phyloP scores from a whole-genome alignment of 768 basidiomycete species.

The Hirschioporus abietinus region DNA sequence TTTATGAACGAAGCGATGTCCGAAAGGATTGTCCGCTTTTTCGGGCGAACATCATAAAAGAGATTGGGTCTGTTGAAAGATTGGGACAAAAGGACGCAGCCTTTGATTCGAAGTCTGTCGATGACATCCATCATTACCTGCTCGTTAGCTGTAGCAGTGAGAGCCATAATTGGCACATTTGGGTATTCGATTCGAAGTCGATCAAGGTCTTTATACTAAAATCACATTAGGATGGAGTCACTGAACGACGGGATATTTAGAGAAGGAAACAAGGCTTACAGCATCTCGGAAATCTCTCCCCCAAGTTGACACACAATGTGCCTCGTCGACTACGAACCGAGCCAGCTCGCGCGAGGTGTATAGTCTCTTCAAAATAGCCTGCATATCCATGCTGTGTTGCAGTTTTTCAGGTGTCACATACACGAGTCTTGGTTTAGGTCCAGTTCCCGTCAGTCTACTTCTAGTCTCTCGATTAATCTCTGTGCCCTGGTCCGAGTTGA shows the following conservation, averaged over 20 bases:
- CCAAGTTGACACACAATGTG: constrained; percentile 93
- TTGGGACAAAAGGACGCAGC: constrained; percentile 59
- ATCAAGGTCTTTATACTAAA: constrained; percentile 64
- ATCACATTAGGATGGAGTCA: not conserved
- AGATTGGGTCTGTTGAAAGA: constrained; percentile 96
- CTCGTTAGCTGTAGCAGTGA: constrained; percentile 90
- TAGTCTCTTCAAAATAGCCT: constrained; percentile 50
- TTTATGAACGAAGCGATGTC: constrained; percentile 71
- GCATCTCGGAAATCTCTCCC: constrained; percentile 89
- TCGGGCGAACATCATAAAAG: constrained; percentile 58
- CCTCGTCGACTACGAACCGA: constrained; percentile 94
- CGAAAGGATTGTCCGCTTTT: constrained; percentile 41
- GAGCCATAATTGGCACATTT: constrained; percentile 85
- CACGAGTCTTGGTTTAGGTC: constrained; percentile 55
- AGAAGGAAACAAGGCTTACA: constrained; percentile 34
- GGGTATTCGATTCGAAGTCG: constrained; percentile 71
- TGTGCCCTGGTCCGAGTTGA: constrained; percentile 51
- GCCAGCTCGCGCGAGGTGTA: constrained; percentile 58
- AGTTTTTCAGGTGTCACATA: constrained; percentile 94
- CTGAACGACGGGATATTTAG: not conserved
- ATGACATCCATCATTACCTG: constrained; percentile 78
- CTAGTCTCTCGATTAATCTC: constrained; percentile 32
- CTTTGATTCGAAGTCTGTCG: constrained; percentile 53
- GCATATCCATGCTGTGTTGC: constrained; percentile 52
- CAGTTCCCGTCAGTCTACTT: constrained; percentile 37